Conservation (phyloP, 345 rosid species). For the Eutrema heterophyllum region DNA sequence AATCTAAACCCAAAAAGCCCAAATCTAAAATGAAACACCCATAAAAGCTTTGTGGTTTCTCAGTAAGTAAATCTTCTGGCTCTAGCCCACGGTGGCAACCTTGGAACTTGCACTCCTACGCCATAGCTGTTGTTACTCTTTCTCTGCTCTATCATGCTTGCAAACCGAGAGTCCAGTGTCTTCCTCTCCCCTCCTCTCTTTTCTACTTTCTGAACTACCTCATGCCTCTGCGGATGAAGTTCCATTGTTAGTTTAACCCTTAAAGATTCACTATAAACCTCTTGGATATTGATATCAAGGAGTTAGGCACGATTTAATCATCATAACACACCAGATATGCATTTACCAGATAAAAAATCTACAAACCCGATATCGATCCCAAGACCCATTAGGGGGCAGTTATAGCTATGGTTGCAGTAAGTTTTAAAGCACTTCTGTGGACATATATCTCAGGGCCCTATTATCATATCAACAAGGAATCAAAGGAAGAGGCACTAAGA, state of each 20-base stretch:
- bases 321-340: background rate
- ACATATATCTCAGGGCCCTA: background rate
- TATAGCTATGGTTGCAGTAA: background rate
- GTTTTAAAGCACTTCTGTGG: background rate
- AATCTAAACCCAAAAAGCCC: background rate
- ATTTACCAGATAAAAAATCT: background rate
- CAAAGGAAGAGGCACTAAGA: background rate
- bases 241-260: background rate
- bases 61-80: constrained; percentile 35
- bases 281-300: background rate
- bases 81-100: constrained; percentile 57
- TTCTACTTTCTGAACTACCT: constrained; percentile 21
- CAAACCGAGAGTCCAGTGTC: constrained; percentile 77
- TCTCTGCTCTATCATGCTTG: constrained; percentile 74
- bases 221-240: constrained; percentile 15
- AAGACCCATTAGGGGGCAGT: background rate
- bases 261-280: background rate
- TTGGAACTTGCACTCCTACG: constrained; percentile 25
- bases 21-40: background rate
- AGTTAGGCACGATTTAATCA: background rate
- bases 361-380: background rate
- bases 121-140: constrained; percentile 32
- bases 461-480: background rate
- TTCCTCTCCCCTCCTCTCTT: constrained; percentile 34
- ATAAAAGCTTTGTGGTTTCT: background rate